Evolutionary conservation across 164 flowering plant species (phyloP).

Genomic region (Santalum album): DNA sequence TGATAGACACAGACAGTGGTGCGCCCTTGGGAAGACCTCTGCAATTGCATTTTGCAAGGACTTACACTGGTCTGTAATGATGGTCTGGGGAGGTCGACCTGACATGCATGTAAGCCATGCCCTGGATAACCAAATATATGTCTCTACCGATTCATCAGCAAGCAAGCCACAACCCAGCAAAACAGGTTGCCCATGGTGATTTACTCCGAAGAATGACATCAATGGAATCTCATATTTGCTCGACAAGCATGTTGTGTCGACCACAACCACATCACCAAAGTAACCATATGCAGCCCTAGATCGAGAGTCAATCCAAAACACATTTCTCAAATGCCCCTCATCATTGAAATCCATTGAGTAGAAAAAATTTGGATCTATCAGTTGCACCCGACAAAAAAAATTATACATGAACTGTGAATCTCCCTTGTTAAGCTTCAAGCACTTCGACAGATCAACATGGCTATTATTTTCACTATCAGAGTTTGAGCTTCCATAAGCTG

Average conservation of each 20-base stretch:
- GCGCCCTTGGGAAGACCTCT: slow-evolving; percentile 54
- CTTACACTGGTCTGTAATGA: slow-evolving; percentile 48
- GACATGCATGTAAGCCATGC: slow-evolving; percentile 47
- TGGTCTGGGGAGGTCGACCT: slow-evolving; percentile 44
- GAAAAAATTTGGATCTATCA: slow-evolving; percentile 44
- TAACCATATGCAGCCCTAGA: slow-evolving; percentile 50
- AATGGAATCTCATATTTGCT: slow-evolving; percentile 47
- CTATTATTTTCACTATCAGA: slow-evolving; percentile 1
- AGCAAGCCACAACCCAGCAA: slow-evolving; percentile 67
- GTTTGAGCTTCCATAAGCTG: slow-evolving; percentile 17
- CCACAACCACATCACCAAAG: slow-evolving; percentile 55
- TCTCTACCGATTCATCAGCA: slow-evolving; percentile 40
- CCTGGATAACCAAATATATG: slow-evolving; percentile 56
- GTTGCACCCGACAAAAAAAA: slow-evolving; percentile 37
- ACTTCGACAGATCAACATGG: slow-evolving; percentile 16
- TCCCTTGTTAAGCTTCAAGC: slow-evolving; percentile 39
- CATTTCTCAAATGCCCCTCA: slow-evolving; percentile 47
- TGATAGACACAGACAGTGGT: slow-evolving; percentile 44
- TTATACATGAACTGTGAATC: slow-evolving; percentile 33
- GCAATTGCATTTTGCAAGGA: slow-evolving; percentile 37
- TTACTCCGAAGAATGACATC: slow-evolving; percentile 54
- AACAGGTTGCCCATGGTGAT: slow-evolving; percentile 59
- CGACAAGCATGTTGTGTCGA: slow-evolving; percentile 51
- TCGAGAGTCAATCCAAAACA: slow-evolving; percentile 65
- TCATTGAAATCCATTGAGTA: slow-evolving; percentile 52